phyloP scores from a whole-genome alignment of 345 rosid genomes.

The Conringia planisiliqua region DNA sequence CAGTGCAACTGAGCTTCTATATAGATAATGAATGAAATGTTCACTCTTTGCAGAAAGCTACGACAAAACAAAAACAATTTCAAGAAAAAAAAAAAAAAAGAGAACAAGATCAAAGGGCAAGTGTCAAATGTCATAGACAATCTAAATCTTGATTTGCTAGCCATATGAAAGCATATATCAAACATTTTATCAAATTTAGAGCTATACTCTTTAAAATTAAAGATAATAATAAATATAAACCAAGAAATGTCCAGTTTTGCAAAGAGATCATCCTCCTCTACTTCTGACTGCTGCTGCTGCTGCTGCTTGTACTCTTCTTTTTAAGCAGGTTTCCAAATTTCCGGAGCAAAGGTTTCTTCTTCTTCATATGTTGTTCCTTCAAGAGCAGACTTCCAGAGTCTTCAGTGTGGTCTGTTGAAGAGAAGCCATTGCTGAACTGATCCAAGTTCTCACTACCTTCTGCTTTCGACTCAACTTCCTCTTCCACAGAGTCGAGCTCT shows the following conservation, averaged over 20 bases:
- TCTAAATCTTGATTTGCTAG: conserved; percentile 8
- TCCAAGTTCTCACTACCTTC: conserved; percentile 57
- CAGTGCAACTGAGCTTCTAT: neutral
- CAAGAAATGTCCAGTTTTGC: neutral
- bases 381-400: conserved; percentile 51
- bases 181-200: neutral
- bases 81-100: neutral
- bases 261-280: conserved; percentile 21
- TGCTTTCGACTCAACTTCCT: conserved; percentile 61
- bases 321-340: conserved; percentile 87
- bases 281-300: conserved; percentile 39
- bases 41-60: neutral
- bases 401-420: conserved; percentile 48
- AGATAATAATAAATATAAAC: neutral
- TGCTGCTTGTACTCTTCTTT: conserved; percentile 73
- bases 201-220: neutral
- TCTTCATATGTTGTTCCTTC: conserved; percentile 65
- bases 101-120: conserved; percentile 21
- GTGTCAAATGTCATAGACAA: conserved; percentile 11
- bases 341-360: conserved; percentile 78
- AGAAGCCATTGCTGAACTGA: conserved; percentile 50
- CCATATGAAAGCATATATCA: neutral
- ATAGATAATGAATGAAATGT: conserved; percentile 1
- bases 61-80: neutral
- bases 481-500: conserved; percentile 66